Evolutionary conservation across 352 stramenopile species (phyloP).

Genomic region (Phytophthora sansomeana): DNA sequence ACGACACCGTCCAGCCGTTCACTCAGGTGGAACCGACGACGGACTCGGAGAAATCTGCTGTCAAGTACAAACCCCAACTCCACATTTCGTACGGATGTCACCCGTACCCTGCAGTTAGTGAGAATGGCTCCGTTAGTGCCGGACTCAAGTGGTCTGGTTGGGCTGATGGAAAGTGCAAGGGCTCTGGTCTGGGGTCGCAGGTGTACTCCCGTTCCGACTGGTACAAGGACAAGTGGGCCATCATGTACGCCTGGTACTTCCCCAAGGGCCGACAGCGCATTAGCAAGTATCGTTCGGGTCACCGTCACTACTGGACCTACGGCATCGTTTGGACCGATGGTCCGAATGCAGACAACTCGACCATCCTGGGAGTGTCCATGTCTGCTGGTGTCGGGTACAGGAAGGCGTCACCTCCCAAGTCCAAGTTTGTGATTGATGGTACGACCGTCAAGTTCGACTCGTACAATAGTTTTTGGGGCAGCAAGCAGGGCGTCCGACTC

Average conservation of each 20-base stretch:
- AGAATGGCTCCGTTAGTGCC: slow-evolving; percentile 2
- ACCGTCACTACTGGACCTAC: slow-evolving; percentile 15
- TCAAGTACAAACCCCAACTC: slow-evolving; percentile 26
- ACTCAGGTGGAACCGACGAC: slow-evolving; percentile 14
- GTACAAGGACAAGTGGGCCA: slow-evolving; percentile 35
- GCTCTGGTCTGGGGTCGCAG: slow-evolving; percentile 30
- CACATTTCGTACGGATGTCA: slow-evolving; percentile 18
- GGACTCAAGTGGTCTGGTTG: slow-evolving; percentile 9
- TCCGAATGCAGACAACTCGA: slow-evolving; percentile 4
- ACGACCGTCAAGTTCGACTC: slow-evolving; percentile 20
- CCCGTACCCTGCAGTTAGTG: slow-evolving; percentile 20
- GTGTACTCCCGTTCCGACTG: slow-evolving; percentile 30
- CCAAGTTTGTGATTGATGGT: slow-evolving; percentile 7
- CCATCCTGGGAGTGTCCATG: slow-evolving; percentile 9
- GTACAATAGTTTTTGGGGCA: slow-evolving; percentile 1
- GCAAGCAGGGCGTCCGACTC: slow-evolving; percentile 16
- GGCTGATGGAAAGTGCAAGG: slow-evolving; percentile 27
- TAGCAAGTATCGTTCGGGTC: background rate
- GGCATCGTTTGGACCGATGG: slow-evolving; percentile 12
- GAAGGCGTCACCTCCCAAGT: background rate
- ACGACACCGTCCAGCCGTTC: slow-evolving; percentile 26
- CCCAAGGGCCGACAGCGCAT: slow-evolving; percentile 37
- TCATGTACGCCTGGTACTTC: slow-evolving; percentile 44
- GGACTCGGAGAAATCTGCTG: slow-evolving; percentile 15
- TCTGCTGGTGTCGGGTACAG: background rate